phyloP scores from a whole-genome alignment of 2,329 filamentous ascomycete species.

The Fusarium concolor region DNA sequence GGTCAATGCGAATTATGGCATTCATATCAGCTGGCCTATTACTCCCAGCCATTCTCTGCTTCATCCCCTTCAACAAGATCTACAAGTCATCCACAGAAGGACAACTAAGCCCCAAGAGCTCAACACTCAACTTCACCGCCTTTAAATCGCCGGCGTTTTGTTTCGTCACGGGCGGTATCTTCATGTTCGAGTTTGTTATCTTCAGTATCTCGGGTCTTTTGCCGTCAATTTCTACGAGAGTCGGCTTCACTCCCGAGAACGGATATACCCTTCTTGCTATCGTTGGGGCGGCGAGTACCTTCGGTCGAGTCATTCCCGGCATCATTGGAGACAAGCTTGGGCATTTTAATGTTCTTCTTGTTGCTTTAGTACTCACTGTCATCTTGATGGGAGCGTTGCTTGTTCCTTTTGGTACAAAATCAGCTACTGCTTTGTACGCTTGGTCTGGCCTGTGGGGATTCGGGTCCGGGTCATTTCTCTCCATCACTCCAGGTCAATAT shows the following conservation, averaged over 20 bases:
- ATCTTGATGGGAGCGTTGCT: slow-evolving; percentile 57
- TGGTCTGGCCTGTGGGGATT: slow-evolving; percentile 62
- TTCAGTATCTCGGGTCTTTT: slow-evolving; percentile 61
- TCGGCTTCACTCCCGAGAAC: slow-evolving; percentile 51
- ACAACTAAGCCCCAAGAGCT: slow-evolving; percentile 29
- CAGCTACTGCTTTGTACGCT: slow-evolving; percentile 55
- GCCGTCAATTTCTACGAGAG: slow-evolving; percentile 57
- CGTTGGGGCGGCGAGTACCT: slow-evolving; percentile 56
- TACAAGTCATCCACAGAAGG: slow-evolving; percentile 8
- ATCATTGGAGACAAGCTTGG: slow-evolving; percentile 57
- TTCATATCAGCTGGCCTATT: slow-evolving; percentile 47
- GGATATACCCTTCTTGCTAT: slow-evolving; percentile 60
- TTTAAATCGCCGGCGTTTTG: slow-evolving; percentile 56
- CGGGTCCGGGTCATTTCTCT: slow-evolving; percentile 61
- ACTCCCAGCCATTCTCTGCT: slow-evolving; percentile 50
- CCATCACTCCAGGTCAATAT: slow-evolving; percentile 50
- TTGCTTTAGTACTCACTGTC: slow-evolving; percentile 49
- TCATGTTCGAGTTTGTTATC: slow-evolving; percentile 61
- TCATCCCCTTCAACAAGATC: slow-evolving; percentile 48
- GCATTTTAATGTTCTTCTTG: slow-evolving; percentile 55
- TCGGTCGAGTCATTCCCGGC: slow-evolving; percentile 59
- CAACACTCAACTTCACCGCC: slow-evolving; percentile 53
- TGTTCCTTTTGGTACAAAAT: slow-evolving; percentile 57
- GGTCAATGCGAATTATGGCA: slow-evolving; percentile 50
- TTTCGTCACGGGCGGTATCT: slow-evolving; percentile 56